These are phyloP conservation scores for Ceratocystiopsis minuta DNA, from an alignment of 2,329 filamentous ascomycete species.

Conservation along the genomic window DNA sequence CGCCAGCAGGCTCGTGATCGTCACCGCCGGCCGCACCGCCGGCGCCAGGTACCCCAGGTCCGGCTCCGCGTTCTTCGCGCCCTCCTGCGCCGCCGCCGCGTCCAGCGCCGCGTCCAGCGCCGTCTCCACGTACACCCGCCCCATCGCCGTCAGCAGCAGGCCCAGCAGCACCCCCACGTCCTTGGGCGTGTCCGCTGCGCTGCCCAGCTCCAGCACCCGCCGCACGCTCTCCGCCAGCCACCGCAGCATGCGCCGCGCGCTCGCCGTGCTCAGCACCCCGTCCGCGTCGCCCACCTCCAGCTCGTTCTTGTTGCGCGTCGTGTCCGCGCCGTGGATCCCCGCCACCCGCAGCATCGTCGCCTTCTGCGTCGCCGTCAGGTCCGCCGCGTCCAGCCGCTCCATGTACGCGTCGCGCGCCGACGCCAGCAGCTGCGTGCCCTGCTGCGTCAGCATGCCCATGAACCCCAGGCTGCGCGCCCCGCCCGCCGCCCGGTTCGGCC, in stretches of 20 bases:
- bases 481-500: conserved; percentile 52
- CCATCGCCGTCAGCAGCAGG: conserved; percentile 72
- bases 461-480: conserved; percentile 47
- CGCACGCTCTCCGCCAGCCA: conserved; percentile 95
- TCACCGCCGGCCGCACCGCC: conserved; percentile 63
- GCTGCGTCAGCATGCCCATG: conserved; percentile 78
- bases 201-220: conserved; percentile 75
- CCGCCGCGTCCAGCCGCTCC: conserved; percentile 71
- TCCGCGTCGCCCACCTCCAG: conserved; percentile 86
- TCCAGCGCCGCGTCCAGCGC: conserved; percentile 54
- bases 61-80: conserved; percentile 55
- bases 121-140: conserved; percentile 59
- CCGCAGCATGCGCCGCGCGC: conserved; percentile 93
- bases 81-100: conserved; percentile 58
- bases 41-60: conserved; percentile 64
- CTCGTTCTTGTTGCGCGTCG: conserved; percentile 44
- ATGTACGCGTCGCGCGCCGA: conserved; percentile 85
- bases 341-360: conserved; percentile 80
- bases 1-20: conserved; percentile 82
- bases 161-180: conserved; percentile 75
- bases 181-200: conserved; percentile 76
- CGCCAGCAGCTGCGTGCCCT: conserved; percentile 73
- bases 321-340: conserved; percentile 59
- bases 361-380: conserved; percentile 75
- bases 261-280: conserved; percentile 62